Percentiles rank a stretch among this genome's conserved stretches.
These are phyloP conservation scores for Anisodus acutangulus DNA, from an alignment of 257 asterid species.

Conservation along the genomic window DNA sequence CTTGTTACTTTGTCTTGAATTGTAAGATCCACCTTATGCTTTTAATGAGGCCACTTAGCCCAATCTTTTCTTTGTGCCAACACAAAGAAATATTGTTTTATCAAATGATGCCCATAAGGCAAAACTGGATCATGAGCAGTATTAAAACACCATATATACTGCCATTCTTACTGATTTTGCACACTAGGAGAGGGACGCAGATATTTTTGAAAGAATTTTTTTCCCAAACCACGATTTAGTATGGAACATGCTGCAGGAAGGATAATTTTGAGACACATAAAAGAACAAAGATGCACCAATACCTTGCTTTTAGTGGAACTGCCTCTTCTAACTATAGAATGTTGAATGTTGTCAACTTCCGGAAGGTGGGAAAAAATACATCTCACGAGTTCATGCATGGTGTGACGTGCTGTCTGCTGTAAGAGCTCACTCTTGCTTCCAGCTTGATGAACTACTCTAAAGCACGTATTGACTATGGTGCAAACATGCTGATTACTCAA, in stretches of 20 bases:
- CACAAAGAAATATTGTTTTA: not conserved
- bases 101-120: not conserved
- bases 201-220: not conserved
- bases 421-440: too few species aligned
- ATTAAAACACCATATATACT: not conserved
- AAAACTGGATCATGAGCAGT: not conserved
- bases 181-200: not conserved
- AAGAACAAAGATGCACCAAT: not conserved
- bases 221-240: slow-evolving; percentile 11
- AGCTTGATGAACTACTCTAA: too few species aligned
- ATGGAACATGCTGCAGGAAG: slow-evolving; percentile 25
- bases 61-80: not conserved
- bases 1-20: not conserved
- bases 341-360: too few species aligned
- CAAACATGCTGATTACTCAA: too few species aligned
- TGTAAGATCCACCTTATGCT: not conserved
- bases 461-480: too few species aligned
- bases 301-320: slow-evolving; percentile 66
- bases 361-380: too few species aligned
- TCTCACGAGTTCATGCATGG: too few species aligned
- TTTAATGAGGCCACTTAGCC: not conserved
- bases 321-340: not conserved
- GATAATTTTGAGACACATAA: slow-evolving; percentile 17
- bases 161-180: not conserved
- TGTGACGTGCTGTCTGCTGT: too few species aligned